phyloP scores from a whole-genome alignment of 2,329 filamentous ascomycete genomes.

The Nannizziopsis arthrosporioides region DNA sequence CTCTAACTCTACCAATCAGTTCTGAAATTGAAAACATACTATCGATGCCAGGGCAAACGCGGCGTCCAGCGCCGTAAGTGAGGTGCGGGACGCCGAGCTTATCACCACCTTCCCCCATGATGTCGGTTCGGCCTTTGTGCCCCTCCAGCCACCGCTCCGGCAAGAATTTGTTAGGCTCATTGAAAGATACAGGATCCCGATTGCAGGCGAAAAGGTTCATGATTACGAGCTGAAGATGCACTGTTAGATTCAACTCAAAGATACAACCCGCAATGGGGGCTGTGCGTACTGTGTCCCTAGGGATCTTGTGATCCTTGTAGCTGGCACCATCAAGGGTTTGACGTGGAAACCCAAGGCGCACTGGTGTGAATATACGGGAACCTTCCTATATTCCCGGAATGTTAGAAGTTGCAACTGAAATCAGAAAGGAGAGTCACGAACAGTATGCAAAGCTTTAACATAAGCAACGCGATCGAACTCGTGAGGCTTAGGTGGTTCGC shows the following conservation, averaged over 20 bases:
- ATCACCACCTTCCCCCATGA: slow-evolving; percentile 1
- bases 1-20: neutral
- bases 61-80: slow-evolving; percentile 7
- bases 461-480: slow-evolving; percentile 15
- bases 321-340: slow-evolving; percentile 10
- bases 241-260: neutral
- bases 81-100: slow-evolving; percentile 9
- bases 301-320: slow-evolving; percentile 9
- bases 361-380: slow-evolving; percentile 14
- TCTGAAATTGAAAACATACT: slow-evolving; percentile 5
- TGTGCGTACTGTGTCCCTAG: slow-evolving; percentile 9
- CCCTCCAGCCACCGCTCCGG: slow-evolving; percentile 9
- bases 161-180: slow-evolving; percentile 6
- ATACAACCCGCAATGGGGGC: neutral
- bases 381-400: slow-evolving; percentile 7
- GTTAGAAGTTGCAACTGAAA: neutral
- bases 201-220: slow-evolving; percentile 9
- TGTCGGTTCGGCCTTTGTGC: slow-evolving; percentile 8
- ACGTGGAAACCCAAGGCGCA: slow-evolving; percentile 12
- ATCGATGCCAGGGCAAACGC: slow-evolving; percentile 10
- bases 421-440: neutral
- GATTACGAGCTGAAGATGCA: slow-evolving; percentile 8
- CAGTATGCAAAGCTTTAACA: slow-evolving; percentile 16
- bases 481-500: slow-evolving; percentile 14
- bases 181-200: slow-evolving; percentile 7